Conservation (phyloP, 2,329 filamentous ascomycete genomes). For the Microdochium trichocladiopsis region DNA sequence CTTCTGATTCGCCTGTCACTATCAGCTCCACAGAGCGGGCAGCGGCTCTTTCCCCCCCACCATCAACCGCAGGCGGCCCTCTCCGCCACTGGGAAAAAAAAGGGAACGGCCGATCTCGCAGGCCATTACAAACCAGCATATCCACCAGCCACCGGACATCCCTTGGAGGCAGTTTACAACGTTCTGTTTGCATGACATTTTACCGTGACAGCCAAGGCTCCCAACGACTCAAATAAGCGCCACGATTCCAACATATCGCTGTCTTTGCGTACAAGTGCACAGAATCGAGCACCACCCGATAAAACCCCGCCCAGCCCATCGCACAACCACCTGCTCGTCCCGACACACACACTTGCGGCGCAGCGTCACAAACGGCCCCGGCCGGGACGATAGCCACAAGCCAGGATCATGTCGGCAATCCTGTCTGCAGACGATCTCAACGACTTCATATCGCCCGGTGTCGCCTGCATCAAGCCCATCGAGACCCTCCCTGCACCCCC, state of each 20-base stretch:
- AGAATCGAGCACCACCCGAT: too few relatives aligned
- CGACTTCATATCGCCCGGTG: constrained; percentile 96
- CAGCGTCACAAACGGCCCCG: neutral
- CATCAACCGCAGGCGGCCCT: too few relatives aligned
- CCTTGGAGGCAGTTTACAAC: neutral
- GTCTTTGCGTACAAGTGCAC: too few relatives aligned
- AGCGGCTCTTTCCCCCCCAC: neutral
- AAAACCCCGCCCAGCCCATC: too few relatives aligned
- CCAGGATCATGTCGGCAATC: constrained; percentile 79
- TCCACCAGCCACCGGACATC: neutral
- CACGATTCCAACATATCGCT: too few relatives aligned
- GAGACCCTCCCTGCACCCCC: constrained; percentile 73
- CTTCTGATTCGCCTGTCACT: neutral
- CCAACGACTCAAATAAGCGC: neutral
- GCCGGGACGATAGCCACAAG: neutral
- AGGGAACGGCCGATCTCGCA: neutral
- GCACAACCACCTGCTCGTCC: too few relatives aligned
- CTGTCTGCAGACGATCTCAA: constrained; percentile 95
- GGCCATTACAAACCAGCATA: neutral
- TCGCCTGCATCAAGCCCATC: constrained; percentile 96
- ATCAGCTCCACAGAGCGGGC: neutral
- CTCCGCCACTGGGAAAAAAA: neutral
- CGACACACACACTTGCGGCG: neutral
- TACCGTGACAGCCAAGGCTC: neutral
- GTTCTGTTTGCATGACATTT: neutral